Evolutionary conservation across 2,329 filamentous ascomycete genomes (phyloP).

Genomic region (Fusarium tricinctum): DNA sequence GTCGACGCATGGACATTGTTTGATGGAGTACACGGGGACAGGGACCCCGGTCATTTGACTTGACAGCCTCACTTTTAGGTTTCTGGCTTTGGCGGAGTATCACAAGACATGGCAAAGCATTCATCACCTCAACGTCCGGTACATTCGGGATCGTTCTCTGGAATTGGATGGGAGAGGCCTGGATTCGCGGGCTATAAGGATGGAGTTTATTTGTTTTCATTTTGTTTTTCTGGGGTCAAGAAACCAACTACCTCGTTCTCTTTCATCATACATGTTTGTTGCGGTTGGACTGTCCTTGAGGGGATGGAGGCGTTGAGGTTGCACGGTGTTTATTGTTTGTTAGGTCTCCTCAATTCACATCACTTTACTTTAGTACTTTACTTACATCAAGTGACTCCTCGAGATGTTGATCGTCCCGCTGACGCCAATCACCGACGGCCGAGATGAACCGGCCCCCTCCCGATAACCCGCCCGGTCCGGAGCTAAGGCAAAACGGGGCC

Average conservation of each 20-base stretch:
- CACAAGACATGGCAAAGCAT: constrained; percentile 47
- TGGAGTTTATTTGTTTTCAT: constrained; percentile 8
- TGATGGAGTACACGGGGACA: constrained; percentile 45
- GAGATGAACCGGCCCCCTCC: constrained; percentile 32
- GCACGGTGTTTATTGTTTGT: constrained; percentile 32
- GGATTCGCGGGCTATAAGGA: constrained; percentile 29
- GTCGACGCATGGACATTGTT: constrained; percentile 33
- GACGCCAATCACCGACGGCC: constrained; percentile 31
- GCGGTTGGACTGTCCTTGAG: constrained; percentile 26
- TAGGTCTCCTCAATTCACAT: constrained; percentile 46
- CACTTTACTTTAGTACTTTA: constrained; percentile 18
- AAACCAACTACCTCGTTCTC: constrained; percentile 17
- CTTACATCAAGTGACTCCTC: constrained; percentile 25
- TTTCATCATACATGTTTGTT: constrained; percentile 19
- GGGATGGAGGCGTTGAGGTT: constrained; percentile 41
- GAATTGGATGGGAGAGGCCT: constrained; percentile 37
- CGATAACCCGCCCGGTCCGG: constrained; percentile 33
- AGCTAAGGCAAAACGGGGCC: constrained; percentile 29
- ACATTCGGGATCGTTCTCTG: constrained; percentile 35
- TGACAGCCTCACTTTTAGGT: constrained; percentile 48
- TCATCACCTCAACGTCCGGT: constrained; percentile 39
- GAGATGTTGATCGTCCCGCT: constrained; percentile 17
- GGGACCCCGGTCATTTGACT: constrained; percentile 43
- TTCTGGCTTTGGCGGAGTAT: constrained; percentile 47
- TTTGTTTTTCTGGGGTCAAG: constrained; percentile 20